Evolutionary conservation across 2,329 filamentous ascomycete genomes (phyloP), one percentile per base, ranked within the genome.

Genomic region (Cladosporium sp.): DNA sequence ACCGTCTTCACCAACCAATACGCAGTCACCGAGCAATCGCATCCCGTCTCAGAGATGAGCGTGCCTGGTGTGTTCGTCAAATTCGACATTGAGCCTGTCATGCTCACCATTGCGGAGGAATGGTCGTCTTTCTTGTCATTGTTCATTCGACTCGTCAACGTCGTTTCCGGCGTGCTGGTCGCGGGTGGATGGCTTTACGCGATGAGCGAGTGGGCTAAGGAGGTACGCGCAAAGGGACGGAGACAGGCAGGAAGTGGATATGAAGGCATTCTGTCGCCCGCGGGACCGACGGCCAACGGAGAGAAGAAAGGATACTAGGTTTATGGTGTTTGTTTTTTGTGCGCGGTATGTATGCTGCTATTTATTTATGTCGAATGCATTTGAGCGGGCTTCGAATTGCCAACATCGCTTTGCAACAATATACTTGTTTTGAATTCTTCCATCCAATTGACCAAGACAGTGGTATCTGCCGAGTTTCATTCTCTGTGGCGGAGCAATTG

Each of bases 51-150:
- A 56, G 88, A 95, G 67, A 85, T 70, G 61, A 77, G 78, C 58
- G 83, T 97, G 0, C 94, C 94, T 0, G 94, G 94, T 32, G 85
- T 99, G 61, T 99, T 97, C 72, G 90, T 99, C 82, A 99, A 97
- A 78, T 99, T 96, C 76, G 93, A 97, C 72, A 97, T 99, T 66
- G 94, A 99, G 79, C 94, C 94, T 1, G 92, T 99, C 66, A 78
- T 94, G 72, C 79, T 99, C 54, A 87, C 88, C 25, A 87, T 99
- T 40, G 87, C 88, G 61, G 93, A 97, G 77, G 85, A 86, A 68
- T 85, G 91, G 69, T 86, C 87, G 58, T 81, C 89, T 42, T 78
- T 96, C 58, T 75, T 96, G 63, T 79, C 82, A 22, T 84, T 99
- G 65, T 60, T 92, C 44, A 82, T 97, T 63, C 86, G 93, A 70